phyloP scores from a whole-genome alignment of 2,329 filamentous ascomycete genomes.

The Nemania sp. region DNA sequence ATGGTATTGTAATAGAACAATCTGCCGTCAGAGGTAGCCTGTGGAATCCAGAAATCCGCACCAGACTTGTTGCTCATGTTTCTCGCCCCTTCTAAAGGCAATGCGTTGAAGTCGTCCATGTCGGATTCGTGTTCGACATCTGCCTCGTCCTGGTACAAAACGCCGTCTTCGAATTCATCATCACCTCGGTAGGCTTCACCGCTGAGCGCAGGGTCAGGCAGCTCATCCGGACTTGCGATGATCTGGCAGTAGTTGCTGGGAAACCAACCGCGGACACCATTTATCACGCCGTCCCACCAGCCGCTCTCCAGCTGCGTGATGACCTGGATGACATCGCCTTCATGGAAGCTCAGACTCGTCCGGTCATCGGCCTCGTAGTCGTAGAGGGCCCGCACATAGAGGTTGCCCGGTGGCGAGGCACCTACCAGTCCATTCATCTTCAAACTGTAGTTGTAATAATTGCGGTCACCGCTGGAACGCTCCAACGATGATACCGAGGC shows the following conservation, averaged over 20 bases:
- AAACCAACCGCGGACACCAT: constrained; percentile 96
- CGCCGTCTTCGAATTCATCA: constrained; percentile 67
- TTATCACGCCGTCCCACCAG: constrained; percentile 99
- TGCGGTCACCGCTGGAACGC: constrained; percentile 41
- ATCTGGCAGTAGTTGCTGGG: constrained; percentile 98
- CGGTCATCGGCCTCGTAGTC: constrained; percentile 98
- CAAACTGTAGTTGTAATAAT: constrained; percentile 38
- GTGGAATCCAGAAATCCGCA: constrained; percentile 97
- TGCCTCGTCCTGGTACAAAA: constrained; percentile 68
- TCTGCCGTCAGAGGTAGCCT: constrained; percentile 90
- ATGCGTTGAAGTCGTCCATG: constrained; percentile 60
- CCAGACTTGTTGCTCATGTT: constrained; percentile 67
- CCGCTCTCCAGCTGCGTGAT: constrained; percentile 97
- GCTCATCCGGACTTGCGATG: constrained; percentile 75
- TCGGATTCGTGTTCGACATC: constrained; percentile 70
- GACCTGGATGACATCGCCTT: constrained; percentile 97
- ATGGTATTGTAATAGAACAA: constrained; percentile 98
- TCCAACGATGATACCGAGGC: constrained; percentile 43
- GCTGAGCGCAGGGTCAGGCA: constrained; percentile 64
- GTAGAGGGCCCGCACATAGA: constrained; percentile 95
- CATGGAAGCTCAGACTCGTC: constrained; percentile 93
- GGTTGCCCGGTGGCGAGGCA: constrained; percentile 65
- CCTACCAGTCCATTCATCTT: constrained; percentile 66
- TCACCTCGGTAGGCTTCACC: constrained; percentile 58
- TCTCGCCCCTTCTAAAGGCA: constrained; percentile 69